These are phyloP conservation scores for Penicillium psychrofluorescens DNA, from an alignment of 495 filamentous ascomycete species.

Conservation along the genomic window DNA sequence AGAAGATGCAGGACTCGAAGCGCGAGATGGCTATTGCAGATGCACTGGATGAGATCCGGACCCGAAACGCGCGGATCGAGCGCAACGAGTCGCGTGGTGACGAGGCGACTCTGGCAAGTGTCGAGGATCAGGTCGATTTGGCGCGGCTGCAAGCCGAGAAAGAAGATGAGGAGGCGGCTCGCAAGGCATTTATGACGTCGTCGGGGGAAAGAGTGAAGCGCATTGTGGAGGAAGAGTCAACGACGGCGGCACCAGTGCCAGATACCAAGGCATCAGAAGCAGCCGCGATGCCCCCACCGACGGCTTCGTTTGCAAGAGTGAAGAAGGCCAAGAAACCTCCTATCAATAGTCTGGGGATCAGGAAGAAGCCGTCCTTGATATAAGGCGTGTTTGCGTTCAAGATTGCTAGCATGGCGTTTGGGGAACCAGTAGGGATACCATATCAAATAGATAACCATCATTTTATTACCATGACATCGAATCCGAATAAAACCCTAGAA, in stretches of 20 bases:
- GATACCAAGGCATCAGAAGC: constrained; percentile 12
- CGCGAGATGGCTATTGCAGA: constrained; percentile 96
- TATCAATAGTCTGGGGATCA: constrained; percentile 70
- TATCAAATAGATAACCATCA: background rate
- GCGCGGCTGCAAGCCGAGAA: constrained; percentile 57
- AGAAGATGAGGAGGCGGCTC: constrained; percentile 83
- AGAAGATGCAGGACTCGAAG: constrained; percentile 87
- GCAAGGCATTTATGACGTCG: constrained; percentile 65
- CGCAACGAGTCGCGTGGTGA: constrained; percentile 53
- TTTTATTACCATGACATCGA: constrained; percentile 1
- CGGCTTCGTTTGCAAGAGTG: constrained; percentile 68
- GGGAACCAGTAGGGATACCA: no score
- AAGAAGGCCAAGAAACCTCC: constrained; percentile 82
- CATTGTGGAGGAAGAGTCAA: constrained; percentile 39
- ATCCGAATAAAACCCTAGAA: no score
- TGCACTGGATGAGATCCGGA: constrained; percentile 89
- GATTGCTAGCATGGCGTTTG: background rate
- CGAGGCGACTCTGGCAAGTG: constrained; percentile 37
- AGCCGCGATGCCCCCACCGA: constrained; percentile 36
- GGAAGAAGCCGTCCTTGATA: constrained; percentile 66
- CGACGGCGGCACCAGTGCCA: constrained; percentile 17
- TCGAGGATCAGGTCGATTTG: constrained; percentile 44
- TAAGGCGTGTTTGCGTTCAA: constrained; percentile 10
- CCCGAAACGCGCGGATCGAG: constrained; percentile 80
- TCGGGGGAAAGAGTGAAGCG: constrained; percentile 47